phyloP scores from a whole-genome alignment of 1,284 basidiomycete species.

The Salmacisia buchloeana region DNA sequence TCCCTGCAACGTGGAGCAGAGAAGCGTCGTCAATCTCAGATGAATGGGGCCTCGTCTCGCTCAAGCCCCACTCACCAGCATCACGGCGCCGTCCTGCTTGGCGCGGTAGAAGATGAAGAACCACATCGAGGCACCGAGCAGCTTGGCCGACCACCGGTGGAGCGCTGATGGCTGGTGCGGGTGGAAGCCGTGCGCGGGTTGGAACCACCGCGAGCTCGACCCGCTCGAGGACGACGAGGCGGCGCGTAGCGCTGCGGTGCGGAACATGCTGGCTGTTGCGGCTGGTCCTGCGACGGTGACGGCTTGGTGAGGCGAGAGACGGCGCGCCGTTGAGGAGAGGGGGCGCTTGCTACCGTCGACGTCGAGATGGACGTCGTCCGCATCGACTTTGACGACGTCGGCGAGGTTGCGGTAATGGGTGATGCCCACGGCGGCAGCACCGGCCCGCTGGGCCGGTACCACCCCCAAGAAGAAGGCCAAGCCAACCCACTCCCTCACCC shows the following conservation, averaged over 20 bases:
- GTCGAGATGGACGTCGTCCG: too few relatives aligned
- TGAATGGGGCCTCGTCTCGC: neutral
- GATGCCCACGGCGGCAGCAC: too few relatives aligned
- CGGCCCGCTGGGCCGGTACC: too few relatives aligned
- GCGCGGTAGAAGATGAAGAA: slow-evolving; percentile 49
- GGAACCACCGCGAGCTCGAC: slow-evolving; percentile 26
- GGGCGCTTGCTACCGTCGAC: too few relatives aligned
- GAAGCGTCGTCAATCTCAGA: neutral
- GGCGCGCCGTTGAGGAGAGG: neutral
- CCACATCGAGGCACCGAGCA: slow-evolving; percentile 49
- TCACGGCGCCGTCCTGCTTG: slow-evolving; percentile 47
- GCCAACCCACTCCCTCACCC: neutral
- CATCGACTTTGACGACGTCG: too few relatives aligned
- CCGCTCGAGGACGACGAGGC: slow-evolving; percentile 5
- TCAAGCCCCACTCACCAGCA: slow-evolving; percentile 35
- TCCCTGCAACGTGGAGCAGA: slow-evolving; percentile 23
- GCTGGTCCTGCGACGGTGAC: neutral
- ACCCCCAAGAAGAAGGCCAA: neutral
- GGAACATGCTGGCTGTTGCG: neutral
- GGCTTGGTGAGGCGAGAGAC: neutral
- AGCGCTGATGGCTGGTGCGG: slow-evolving; percentile 44
- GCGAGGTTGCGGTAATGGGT: too few relatives aligned
- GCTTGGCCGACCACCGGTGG: slow-evolving; percentile 40
- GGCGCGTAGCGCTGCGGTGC: neutral
- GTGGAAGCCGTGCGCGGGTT: slow-evolving; percentile 38